Base-by-base conservation (phyloP, 495 filamentous ascomycete species). In the Aspergillus mulundensis region DNA sequence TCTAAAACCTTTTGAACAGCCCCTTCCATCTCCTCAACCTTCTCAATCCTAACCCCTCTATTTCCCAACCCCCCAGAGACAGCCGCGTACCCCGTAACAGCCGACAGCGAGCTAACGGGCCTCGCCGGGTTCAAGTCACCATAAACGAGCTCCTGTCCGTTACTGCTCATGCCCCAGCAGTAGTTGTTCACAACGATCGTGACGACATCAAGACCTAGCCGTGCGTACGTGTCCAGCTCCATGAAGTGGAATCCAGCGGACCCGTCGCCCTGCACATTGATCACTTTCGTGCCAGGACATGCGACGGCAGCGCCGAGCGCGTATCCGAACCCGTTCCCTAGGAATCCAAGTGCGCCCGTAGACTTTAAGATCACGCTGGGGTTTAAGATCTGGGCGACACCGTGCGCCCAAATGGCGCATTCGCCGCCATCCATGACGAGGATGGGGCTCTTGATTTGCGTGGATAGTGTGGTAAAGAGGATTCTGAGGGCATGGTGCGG, bases 141-240 rank as follows among this genome's bases (percentile, higher is more conserved):
- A 36, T 65, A 67, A 6, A 67, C 58, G 2, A 69, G 42, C 42
- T 67, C 62, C 39, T 69, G 66, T 1, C 66, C 64, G 21, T 69
- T 66, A 10, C 53, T 57, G 32, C 64, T 66, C 66, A 69, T 69
- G 1, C 66, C 66, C 66, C 66, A 66, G 18, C 49, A 58, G 19
- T 57, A 61, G 24, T 69, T 67, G 45, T 69, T 69, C 3, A 69
- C 59, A 1, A 69, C 56, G 11, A 69, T 54, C 0, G 66, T 69
- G 43, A 69, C 20, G 16, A 69, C 58, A 41, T 62, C 54, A 36
- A 69, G 42, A 7, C 59, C 49, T 44, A 66, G 57, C 19, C 66
- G 40, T 34, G 60, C 62, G 42, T 62, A 69, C 20, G 66, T 67
- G 28, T 69, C 66, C 1, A 69, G 58, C 40, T 69, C 66, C 64